Evolutionary conservation across 2,329 filamentous ascomycete genomes (phyloP), one percentile per base, ranked within the genome.

Genomic region (Xylariaceae sp.): DNA sequence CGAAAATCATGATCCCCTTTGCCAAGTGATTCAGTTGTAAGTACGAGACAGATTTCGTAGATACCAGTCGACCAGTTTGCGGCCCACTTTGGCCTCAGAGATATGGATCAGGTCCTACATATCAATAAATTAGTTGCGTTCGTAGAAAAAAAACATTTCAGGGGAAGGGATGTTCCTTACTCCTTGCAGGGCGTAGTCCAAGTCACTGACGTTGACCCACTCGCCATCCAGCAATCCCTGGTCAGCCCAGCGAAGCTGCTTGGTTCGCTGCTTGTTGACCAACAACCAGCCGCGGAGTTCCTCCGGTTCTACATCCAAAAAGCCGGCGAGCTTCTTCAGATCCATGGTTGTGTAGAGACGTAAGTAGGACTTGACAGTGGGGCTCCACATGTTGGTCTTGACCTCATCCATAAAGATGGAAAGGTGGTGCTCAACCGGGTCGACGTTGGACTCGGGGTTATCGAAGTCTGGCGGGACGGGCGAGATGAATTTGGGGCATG

Each of bases 301-400:
- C 71, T 97, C 94, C n/a, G 92, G 87, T 72, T 96, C 86, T 52
- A 96, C 90, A 65, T 97, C 94, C 48, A 99, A 81, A 83, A 99
- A 99, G 53, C 91, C 91, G 54, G 94, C 90, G 54, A 99, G 85
- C 78, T 99, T 99, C 78, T 92, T 94, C 56, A 99, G 80, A 66
- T 99, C 94, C 92, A 99, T 97, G 61, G 94, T 99, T 41, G 94
- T 97, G 83, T 99, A 99, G 49, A 99, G 87, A 70, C 95, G 94
- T 61, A 99, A 83, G 78, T 99, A 99, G 55, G 91, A 96, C 80
- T 95, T 96, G 70, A 99, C 88, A 41, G 91, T 96, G 40, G 94
- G 94, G 70, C 89, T 92, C 85, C 85, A 95, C 83, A 99, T 94
- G 75, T 95, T 97, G 75, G 90, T 96, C 84, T 95, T 96, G 72